Conservation (phyloP, 179 eudicot species). For the Carnegiea gigantea region DNA sequence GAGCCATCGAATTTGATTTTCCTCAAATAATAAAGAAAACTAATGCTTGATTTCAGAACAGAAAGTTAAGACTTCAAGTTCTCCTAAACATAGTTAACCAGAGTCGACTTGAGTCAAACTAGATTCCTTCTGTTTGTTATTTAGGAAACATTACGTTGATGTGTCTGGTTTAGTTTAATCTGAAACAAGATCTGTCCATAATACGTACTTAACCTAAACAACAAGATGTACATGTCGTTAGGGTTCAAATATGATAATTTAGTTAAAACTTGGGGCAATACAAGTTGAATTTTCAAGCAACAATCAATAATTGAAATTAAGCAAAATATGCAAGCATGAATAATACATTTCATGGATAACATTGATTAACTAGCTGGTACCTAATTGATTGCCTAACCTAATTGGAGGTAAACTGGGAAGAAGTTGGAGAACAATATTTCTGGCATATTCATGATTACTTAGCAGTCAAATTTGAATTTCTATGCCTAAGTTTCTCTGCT, state of each 20-base stretch:
- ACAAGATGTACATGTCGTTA: neutral
- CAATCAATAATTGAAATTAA: neutral
- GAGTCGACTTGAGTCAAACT: too few relatives aligned
- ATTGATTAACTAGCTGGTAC: neutral
- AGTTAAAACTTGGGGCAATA: neutral
- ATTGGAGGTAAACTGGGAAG: neutral
- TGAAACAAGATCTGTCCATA: too few relatives aligned
- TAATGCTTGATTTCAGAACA: too few relatives aligned
- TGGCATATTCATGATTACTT: neutral
- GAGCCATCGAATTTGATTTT: too few relatives aligned
- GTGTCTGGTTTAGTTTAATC: too few relatives aligned
- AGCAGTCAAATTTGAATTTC: neutral
- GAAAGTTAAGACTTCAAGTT: too few relatives aligned
- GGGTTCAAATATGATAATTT: neutral
- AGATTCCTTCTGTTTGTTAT: too few relatives aligned
- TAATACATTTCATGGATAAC: neutral
- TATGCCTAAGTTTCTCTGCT: neutral
- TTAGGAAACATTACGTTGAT: too few relatives aligned
- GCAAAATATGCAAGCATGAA: neutral
- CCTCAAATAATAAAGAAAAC: too few relatives aligned
- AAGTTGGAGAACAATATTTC: neutral
- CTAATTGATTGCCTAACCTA: neutral
- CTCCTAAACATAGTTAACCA: too few relatives aligned
- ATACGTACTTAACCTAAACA: neutral
- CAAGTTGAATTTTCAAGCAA: neutral